These are phyloP conservation scores for Collariella sp. DNA, from an alignment of 495 filamentous ascomycete species.

Conservation along the genomic window DNA sequence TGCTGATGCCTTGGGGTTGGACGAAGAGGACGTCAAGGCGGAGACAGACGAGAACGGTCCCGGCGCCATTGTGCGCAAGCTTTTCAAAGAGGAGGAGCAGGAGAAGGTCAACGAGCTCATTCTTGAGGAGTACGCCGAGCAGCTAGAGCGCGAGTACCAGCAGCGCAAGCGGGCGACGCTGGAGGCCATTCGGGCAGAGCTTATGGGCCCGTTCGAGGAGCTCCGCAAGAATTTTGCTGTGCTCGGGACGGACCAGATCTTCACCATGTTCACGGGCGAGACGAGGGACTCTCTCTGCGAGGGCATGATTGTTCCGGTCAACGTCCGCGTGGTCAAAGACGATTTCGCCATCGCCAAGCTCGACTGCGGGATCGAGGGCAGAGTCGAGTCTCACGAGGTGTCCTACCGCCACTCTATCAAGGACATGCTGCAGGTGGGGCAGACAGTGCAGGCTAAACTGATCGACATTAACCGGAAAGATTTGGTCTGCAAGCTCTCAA, in stretches of 20 bases:
- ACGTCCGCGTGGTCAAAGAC: conserved; percentile 76
- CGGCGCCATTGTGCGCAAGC: conserved; percentile 81
- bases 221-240: conserved; percentile 70
- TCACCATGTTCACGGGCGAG: conserved; percentile 95
- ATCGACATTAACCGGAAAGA: conserved; percentile 73
- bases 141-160: conserved; percentile 83
- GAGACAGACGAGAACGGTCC: conserved; percentile 81
- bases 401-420: conserved; percentile 51
- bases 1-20: conserved; percentile 88
- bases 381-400: conserved; percentile 64
- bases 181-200: conserved; percentile 89
- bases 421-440: conserved; percentile 58
- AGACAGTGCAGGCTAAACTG: conserved; percentile 82
- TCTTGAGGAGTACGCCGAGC: conserved; percentile 92
- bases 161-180: conserved; percentile 93
- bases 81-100: conserved; percentile 82
- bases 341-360: conserved; percentile 89
- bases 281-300: conserved; percentile 71
- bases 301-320: conserved; percentile 86
- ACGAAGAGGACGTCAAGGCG: conserved; percentile 95
- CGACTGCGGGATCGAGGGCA: conserved; percentile 87
- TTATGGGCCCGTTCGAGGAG: conserved; percentile 90
- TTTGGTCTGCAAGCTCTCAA: conserved; percentile 70
- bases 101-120: conserved; percentile 95
- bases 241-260: conserved; percentile 71